A percentile compares a stretch with the other conserved stretches of the same genome.
Conservation (phyloP, 208 protist species). For the Angomonas ambiguus region DNA sequence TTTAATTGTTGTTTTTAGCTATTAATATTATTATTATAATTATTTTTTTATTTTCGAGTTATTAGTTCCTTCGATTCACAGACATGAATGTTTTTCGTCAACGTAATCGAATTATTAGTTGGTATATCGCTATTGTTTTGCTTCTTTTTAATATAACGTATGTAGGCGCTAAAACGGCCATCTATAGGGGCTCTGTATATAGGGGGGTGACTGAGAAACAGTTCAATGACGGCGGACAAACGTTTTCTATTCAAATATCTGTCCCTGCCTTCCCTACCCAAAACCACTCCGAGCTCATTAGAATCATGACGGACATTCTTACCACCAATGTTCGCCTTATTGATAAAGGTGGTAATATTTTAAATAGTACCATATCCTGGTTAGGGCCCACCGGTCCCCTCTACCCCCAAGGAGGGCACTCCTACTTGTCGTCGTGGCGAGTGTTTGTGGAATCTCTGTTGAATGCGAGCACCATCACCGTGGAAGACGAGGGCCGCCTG, state of each 20-base stretch:
- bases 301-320: conserved; percentile 34
- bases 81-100: neutral
- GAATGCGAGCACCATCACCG: conserved; percentile 26
- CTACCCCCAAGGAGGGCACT: neutral
- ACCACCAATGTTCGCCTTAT: conserved; percentile 36
- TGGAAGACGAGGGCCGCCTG: conserved; percentile 27
- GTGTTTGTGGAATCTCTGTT: conserved; percentile 25
- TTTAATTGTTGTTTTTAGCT: neutral
- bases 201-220: conserved; percentile 38
- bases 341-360: conserved; percentile 25
- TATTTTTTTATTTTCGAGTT: neutral
- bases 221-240: conserved; percentile 37
- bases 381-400: neutral
- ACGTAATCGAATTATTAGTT: neutral
- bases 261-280: conserved; percentile 55
- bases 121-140: neutral
- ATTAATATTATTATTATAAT: neutral
- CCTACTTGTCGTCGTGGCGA: conserved; percentile 14
- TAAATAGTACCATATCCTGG: conserved; percentile 19
- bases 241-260: conserved; percentile 45
- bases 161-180: conserved; percentile 32
- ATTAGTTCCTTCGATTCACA: neutral
- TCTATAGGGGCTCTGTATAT: conserved; percentile 65
- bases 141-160: conserved; percentile 6
- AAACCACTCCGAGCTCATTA: conserved; percentile 15